Conservation (phyloP, 1,284 basidiomycete genomes). For the Leccinum variabile region DNA sequence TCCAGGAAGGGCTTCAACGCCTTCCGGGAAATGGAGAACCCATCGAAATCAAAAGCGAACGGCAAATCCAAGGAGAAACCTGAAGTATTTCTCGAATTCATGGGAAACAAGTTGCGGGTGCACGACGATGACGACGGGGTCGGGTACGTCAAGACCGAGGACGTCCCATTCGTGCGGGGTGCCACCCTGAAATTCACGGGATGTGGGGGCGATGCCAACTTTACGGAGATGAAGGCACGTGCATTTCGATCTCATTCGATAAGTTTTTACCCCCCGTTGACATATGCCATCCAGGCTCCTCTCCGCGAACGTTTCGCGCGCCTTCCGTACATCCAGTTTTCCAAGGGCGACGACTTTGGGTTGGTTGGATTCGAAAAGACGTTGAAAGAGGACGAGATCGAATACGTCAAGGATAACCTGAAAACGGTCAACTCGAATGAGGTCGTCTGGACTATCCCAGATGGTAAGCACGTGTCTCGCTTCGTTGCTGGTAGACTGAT, state of each 20-base stretch:
- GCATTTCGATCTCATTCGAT: background rate
- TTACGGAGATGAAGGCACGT: constrained; percentile 68
- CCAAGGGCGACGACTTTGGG: constrained; percentile 59
- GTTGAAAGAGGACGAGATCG: constrained; percentile 66
- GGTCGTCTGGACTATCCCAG: constrained; percentile 59
- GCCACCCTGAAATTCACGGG: constrained; percentile 78
- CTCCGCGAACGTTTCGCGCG: constrained; percentile 79
- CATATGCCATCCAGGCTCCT: constrained; percentile 49
- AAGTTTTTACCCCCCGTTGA: constrained; percentile 5
- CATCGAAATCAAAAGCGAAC: constrained; percentile 42
- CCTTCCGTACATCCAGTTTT: constrained; percentile 71
- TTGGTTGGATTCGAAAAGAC: constrained; percentile 75
- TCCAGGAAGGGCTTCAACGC: constrained; percentile 78
- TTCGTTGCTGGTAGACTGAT: background rate
- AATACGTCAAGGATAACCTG: constrained; percentile 59
- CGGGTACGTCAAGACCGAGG: constrained; percentile 67
- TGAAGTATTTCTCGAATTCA: constrained; percentile 68
- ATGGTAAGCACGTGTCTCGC: constrained; percentile 45
- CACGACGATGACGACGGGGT: constrained; percentile 55
- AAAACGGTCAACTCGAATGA: constrained; percentile 61
- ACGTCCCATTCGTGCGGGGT: constrained; percentile 70
- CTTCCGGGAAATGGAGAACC: constrained; percentile 74
- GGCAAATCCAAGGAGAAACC: constrained; percentile 47
- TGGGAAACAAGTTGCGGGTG: constrained; percentile 64
- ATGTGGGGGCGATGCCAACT: constrained; percentile 63